These are phyloP conservation scores for Xylaria scruposa DNA, from an alignment of 495 filamentous ascomycete genomes.

Conservation along the genomic window DNA sequence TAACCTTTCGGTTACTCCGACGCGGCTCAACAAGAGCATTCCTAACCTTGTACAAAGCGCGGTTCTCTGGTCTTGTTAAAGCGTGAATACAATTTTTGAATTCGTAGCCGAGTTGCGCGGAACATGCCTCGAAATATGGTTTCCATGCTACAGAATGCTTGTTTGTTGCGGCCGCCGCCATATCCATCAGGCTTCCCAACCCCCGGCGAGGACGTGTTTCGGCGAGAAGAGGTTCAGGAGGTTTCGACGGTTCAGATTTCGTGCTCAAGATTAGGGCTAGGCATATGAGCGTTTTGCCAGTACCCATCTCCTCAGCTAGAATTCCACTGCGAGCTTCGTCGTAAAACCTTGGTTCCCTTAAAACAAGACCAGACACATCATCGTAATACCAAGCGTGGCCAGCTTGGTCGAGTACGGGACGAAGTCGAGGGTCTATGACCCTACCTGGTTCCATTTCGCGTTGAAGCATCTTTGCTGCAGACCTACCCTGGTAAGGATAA, in stretches of 20 bases:
- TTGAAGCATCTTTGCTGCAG: conserved; percentile 85
- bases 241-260: conserved; percentile 65
- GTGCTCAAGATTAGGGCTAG: conserved; percentile 85
- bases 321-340: conserved; percentile 81
- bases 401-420: conserved; percentile 60
- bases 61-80: conserved; percentile 48
- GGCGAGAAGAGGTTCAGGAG: conserved; percentile 58
- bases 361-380: conserved; percentile 62
- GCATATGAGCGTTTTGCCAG: conserved; percentile 90
- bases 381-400: conserved; percentile 76
- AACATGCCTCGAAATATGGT: conserved; percentile 55
- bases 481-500: conserved; percentile 81
- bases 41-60: conserved; percentile 48
- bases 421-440: conserved; percentile 76
- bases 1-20: conserved; percentile 47
- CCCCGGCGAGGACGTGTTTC: conserved; percentile 49
- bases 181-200: conserved; percentile 61
- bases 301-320: conserved; percentile 71
- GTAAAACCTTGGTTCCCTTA: conserved; percentile 71
- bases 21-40: conserved; percentile 44
- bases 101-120: conserved; percentile 42
- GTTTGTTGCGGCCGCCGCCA: conserved; percentile 74
- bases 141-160: conserved; percentile 74
- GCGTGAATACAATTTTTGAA: conserved; percentile 60
- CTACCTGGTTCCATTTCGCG: conserved; percentile 71